Evolutionary conservation across 805 yeast species (phyloP), one percentile per base, ranked within the genome.

Genomic region (Blastobotrys peoriensis): DNA sequence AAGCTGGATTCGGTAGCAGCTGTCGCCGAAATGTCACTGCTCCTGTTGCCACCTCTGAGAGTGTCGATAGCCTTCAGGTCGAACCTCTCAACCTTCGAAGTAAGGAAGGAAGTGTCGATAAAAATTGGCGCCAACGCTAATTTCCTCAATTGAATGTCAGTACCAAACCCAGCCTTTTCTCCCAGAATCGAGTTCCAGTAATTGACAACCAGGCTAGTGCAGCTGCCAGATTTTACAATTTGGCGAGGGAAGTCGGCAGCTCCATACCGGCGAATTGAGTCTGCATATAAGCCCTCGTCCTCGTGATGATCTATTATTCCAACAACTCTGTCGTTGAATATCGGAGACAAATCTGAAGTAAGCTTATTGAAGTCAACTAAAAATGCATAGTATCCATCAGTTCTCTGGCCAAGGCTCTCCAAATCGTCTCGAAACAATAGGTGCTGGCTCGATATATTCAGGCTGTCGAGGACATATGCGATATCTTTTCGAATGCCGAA

Each of bases 241-340:
- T 83, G 64, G 43, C 93, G 64, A 0, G 96, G 96, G 1, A 59
- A 56, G 15, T 46, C 41, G 16, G 36, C 40, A 13, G 25, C 33
- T 2, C 50, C 49, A 25, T 25, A 25, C 30, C 30, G 30, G 10
- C 13, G 8, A 8, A 57, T 42, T 0, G 79, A 79, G 36, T 75
- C 67, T 15, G 52, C 30, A 51, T 69, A 77, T 5, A 64, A 61
- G 0, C 66, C 66, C 50, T 81, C 83, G 55, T 89, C 96, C 15
- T 73, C 83, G 60, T 91, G 98, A 60, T 91, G 98, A 60, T 91
- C 98, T 20, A 93, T 76, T 4, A 93, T 77, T 0, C 80, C 81
- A 1, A 63, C 62, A 0, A 83, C 27, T n/a, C 18, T 33, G 61
- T 33, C 3, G 85, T 83, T 60, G 66, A 54, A 37, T 60, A 60